These are phyloP conservation scores for Sergeia podlipaevii DNA, from an alignment of 208 protist species.

Conservation along the genomic window DNA sequence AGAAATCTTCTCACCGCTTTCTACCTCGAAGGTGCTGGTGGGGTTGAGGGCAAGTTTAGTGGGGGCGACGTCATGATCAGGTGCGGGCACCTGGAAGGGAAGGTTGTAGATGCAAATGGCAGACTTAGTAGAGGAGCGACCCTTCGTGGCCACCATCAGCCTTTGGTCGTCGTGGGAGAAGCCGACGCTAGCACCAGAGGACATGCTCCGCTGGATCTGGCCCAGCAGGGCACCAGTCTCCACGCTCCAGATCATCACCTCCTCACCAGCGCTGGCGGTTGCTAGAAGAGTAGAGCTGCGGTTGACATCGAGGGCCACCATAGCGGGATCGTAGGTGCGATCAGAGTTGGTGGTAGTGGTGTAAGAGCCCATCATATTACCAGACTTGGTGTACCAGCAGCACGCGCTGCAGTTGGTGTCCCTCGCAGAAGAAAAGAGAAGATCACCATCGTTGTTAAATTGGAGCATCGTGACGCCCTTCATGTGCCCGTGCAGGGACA, in stretches of 20 bases:
- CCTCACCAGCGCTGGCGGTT: slow-evolving; percentile 73
- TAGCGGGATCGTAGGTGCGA: slow-evolving; percentile 66
- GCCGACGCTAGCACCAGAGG: slow-evolving; percentile 64
- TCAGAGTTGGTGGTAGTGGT: slow-evolving; percentile 66
- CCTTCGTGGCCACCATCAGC: slow-evolving; percentile 92
- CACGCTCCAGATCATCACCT: slow-evolving; percentile 87
- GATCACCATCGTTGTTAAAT: slow-evolving; percentile 98
- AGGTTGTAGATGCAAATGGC: slow-evolving; percentile 91
- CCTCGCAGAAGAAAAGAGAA: slow-evolving; percentile 95
- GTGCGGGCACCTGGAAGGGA: slow-evolving; percentile 49
- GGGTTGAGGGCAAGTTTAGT: slow-evolving; percentile 61
- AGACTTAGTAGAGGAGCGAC: slow-evolving; percentile 63
- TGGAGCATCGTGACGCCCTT: slow-evolving; percentile 91
- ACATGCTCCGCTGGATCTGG: slow-evolving; percentile 61
- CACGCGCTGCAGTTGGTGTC: slow-evolving; percentile 87
- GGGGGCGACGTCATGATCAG: slow-evolving; percentile 57
- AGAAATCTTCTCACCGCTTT: slow-evolving; percentile 67
- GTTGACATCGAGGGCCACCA: slow-evolving; percentile 94
- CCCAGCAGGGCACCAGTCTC: slow-evolving; percentile 88
- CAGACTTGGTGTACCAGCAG: slow-evolving; percentile 93
- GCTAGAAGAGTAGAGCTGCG: slow-evolving; percentile 79
- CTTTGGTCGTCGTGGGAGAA: slow-evolving; percentile 90
- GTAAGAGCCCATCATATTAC: slow-evolving; percentile 96
- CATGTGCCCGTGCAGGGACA: slow-evolving; percentile 88
- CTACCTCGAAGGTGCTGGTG: slow-evolving; percentile 45